phyloP scores from a whole-genome alignment of 179 eudicot species.

The Spergularia azorica region DNA sequence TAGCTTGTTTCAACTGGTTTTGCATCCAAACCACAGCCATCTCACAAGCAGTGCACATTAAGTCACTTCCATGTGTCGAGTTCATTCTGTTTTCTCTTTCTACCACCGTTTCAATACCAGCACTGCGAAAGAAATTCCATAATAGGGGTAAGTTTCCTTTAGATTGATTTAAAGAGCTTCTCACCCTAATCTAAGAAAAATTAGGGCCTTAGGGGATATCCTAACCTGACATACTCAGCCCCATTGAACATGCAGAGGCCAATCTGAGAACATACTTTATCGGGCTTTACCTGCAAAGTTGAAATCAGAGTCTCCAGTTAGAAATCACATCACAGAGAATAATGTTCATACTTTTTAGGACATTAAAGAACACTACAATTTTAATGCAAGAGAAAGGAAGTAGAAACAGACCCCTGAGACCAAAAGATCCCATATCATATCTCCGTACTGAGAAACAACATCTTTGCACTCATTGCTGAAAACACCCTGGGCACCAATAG shows the following conservation, averaged over 20 bases:
- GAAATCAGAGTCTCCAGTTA: conserved; percentile 7
- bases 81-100: conserved; percentile 44
- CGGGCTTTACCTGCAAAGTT: conserved; percentile 59
- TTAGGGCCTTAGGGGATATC: not conserved
- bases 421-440: conserved; percentile 80
- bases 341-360: not conserved
- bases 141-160: not conserved
- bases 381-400: conserved; percentile 1
- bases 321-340: not conserved
- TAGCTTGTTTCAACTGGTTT: conserved; percentile 53
- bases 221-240: conserved; percentile 48
- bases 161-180: not conserved
- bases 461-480: conserved; percentile 76
- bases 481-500: conserved; percentile 86
- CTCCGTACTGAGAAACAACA: conserved; percentile 71
- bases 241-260: conserved; percentile 50
- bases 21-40: conserved; percentile 78
- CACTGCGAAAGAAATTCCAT: conserved; percentile 37
- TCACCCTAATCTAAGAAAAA: not conserved
- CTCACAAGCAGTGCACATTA: conserved; percentile 67
- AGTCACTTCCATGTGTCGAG: conserved; percentile 27
- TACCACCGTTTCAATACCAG: conserved; percentile 59
- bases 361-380: not conserved
- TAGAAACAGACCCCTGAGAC: conserved; percentile 60
- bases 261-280: conserved; percentile 57